Evolutionary conservation across 495 filamentous ascomycete genomes (phyloP).

Genomic region (Penicillium mononematosum): DNA sequence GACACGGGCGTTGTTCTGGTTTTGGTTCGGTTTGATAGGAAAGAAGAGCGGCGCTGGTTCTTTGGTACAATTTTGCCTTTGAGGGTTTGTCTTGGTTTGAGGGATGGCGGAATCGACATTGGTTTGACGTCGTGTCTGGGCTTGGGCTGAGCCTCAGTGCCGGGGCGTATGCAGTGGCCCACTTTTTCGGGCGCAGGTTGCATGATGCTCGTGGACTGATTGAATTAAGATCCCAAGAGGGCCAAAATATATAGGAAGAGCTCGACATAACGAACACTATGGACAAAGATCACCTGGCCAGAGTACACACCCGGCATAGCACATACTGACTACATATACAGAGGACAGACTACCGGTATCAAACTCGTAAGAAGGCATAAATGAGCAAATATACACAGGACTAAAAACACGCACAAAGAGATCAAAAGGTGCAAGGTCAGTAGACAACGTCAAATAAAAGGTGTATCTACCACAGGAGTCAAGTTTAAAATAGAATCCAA

Average conservation of each 20-base stretch:
- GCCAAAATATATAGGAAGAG: slow-evolving; percentile 1
- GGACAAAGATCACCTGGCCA: neutral
- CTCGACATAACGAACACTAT: too few relatives aligned
- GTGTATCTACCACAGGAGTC: slow-evolving; percentile 39
- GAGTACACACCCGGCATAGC: neutral
- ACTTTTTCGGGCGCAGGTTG: neutral
- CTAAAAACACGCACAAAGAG: slow-evolving; percentile 28
- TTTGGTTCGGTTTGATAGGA: neutral
- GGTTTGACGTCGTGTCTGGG: neutral
- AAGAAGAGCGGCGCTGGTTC: neutral
- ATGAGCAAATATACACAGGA: slow-evolving; percentile 34
- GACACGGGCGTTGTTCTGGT: neutral
- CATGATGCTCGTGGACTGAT: neutral
- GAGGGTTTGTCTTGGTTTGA: neutral
- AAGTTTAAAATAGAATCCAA: slow-evolving; percentile 31
- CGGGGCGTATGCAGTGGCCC: neutral
- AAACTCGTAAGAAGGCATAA: slow-evolving; percentile 25
- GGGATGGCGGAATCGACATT: neutral
- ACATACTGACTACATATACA: slow-evolving; percentile 3
- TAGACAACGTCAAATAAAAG: slow-evolving; percentile 39
- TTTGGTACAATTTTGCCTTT: neutral
- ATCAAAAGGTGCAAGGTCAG: slow-evolving; percentile 34
- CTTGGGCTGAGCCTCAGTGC: neutral
- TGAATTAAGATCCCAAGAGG: too few relatives aligned
- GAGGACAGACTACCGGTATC: slow-evolving; percentile 15